phyloP scores from a whole-genome alignment of 2,329 filamentous ascomycete genomes.

The Aureobasidium sp. region DNA sequence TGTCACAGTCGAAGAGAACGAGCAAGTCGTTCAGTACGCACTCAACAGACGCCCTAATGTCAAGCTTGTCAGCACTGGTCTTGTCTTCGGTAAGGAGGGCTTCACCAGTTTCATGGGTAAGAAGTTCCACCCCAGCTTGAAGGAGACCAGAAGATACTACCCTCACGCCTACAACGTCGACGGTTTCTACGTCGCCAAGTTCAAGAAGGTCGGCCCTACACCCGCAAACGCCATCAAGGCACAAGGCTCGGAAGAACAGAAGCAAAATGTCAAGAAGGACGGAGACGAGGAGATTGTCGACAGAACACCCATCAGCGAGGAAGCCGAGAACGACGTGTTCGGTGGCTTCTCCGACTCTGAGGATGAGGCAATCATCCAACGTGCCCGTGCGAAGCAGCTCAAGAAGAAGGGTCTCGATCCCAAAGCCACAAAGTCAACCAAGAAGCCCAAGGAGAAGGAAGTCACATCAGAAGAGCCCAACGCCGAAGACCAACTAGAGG shows the following conservation, averaged over 20 bases:
- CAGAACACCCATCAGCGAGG: constrained; percentile 56
- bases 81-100: constrained; percentile 85
- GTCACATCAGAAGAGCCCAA: not conserved
- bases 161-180: constrained; percentile 92
- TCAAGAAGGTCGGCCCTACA: constrained; percentile 82
- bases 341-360: constrained; percentile 44
- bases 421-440: constrained; percentile 23
- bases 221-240: constrained; percentile 48
- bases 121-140: constrained; percentile 78
- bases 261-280: constrained; percentile 22
- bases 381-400: constrained; percentile 33
- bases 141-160: constrained; percentile 77
- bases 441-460: constrained; percentile 17
- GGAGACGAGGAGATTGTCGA: constrained; percentile 45
- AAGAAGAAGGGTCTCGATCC: constrained; percentile 41
- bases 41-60: constrained; percentile 88
- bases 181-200: constrained; percentile 96
- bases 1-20: constrained; percentile 89
- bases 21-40: constrained; percentile 88
- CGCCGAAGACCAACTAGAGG: constrained; percentile 15
- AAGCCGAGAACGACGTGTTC: constrained; percentile 33
- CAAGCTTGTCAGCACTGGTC: constrained; percentile 80
- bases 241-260: constrained; percentile 25
- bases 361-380: constrained; percentile 39
- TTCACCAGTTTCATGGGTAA: constrained; percentile 90